These are phyloP conservation scores for Diatrype stigma DNA, from an alignment of 2,329 filamentous ascomycete species.

Conservation along the genomic window DNA sequence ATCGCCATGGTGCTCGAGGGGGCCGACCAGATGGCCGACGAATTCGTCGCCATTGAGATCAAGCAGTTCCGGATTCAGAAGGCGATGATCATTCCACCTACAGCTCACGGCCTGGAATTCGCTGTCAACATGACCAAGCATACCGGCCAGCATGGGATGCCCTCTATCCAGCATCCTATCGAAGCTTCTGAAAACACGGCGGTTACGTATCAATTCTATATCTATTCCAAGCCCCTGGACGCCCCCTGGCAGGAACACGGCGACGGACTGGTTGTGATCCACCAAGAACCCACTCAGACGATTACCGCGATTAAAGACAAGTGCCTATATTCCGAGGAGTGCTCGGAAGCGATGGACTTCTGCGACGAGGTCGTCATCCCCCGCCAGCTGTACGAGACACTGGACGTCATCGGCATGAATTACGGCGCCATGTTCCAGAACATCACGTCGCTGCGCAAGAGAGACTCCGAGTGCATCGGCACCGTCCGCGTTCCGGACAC, in stretches of 20 bases:
- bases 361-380: slow-evolving; percentile 34
- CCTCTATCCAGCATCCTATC: slow-evolving; percentile 6
- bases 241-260: slow-evolving; percentile 41
- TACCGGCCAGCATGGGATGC: neutral
- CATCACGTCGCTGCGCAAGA: slow-evolving; percentile 32
- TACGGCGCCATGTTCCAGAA: slow-evolving; percentile 50
- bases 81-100: slow-evolving; percentile 47
- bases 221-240: slow-evolving; percentile 41
- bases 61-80: slow-evolving; percentile 42
- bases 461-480: slow-evolving; percentile 30
- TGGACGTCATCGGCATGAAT: slow-evolving; percentile 48
- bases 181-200: slow-evolving; percentile 8
- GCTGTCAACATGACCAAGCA: slow-evolving; percentile 38
- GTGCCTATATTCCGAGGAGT: slow-evolving; percentile 16
- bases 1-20: slow-evolving; percentile 46
- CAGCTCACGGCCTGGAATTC: slow-evolving; percentile 45
- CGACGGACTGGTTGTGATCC: slow-evolving; percentile 24
- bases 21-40: slow-evolving; percentile 33
- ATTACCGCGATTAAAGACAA: too few relatives aligned
- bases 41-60: slow-evolving; percentile 38
- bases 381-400: slow-evolving; percentile 45
- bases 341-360: slow-evolving; percentile 5
- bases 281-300: slow-evolving; percentile 13
- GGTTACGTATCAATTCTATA: slow-evolving; percentile 34
- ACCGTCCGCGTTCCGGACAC: slow-evolving; percentile 45